phyloP scores from a whole-genome alignment of 176 grass and related monocot species.

The Cymbopogon citratus region DNA sequence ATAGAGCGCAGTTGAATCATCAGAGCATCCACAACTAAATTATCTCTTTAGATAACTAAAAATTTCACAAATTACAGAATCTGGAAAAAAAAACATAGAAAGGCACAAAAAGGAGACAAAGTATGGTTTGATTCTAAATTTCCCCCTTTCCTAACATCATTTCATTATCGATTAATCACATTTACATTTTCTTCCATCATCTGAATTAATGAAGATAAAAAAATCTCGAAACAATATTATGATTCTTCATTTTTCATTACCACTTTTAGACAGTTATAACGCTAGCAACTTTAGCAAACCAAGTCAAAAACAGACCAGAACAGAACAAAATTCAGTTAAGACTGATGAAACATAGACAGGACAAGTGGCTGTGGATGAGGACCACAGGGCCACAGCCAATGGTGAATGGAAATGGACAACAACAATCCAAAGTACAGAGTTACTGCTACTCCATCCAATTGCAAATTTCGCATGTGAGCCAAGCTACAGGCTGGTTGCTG shows the following conservation, averaged over 20 bases:
- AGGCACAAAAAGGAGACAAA: background rate
- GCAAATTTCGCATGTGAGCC: background rate
- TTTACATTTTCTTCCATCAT: background rate
- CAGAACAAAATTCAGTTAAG: conserved; percentile 3
- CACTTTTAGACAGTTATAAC: background rate
- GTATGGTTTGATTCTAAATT: background rate
- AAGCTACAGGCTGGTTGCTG: background rate
- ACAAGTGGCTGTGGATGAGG: background rate
- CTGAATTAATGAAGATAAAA: background rate
- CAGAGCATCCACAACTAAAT: background rate
- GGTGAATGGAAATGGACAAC: background rate
- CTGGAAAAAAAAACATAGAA: background rate
- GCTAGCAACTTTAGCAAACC: background rate
- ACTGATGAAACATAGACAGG: background rate
- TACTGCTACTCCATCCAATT: background rate
- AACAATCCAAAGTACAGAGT: background rate
- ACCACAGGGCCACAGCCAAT: conserved; percentile 30
- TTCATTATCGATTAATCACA: background rate
- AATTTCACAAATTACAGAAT: background rate
- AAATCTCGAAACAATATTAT: background rate
- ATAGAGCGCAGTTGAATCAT: background rate
- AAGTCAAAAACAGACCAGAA: conserved; percentile 11
- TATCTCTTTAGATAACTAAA: background rate
- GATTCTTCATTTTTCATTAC: background rate
- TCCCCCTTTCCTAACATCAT: background rate